A percentile compares a stretch with the other conserved stretches of the same genome.
Conservation (phyloP, 2,329 filamentous ascomycete genomes). For the Hypomyces rosellus region DNA sequence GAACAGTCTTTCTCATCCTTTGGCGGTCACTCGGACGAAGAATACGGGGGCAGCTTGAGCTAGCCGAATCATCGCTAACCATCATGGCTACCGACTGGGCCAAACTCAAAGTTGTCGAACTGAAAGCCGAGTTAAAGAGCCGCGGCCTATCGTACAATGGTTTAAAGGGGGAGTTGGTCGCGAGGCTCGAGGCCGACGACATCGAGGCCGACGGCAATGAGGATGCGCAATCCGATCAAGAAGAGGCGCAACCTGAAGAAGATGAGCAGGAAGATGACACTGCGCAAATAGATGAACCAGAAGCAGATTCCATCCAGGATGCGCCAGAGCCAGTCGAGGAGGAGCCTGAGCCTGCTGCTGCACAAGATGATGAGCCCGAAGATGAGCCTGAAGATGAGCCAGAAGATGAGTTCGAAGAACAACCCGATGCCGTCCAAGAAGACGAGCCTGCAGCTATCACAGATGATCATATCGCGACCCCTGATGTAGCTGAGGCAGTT, state of each 20-base stretch:
- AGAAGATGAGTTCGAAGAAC: constrained; percentile 8
- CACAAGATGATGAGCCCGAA: background rate
- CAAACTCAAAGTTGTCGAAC: constrained; percentile 65
- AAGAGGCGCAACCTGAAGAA: background rate
- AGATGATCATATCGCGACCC: constrained; percentile 12
- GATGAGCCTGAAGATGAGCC: background rate
- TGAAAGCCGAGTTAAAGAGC: constrained; percentile 67
- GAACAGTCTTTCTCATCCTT: constrained; percentile 1
- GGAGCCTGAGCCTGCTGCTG: background rate
- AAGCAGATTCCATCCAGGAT: background rate
- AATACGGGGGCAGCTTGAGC: background rate
- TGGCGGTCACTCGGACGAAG: background rate
- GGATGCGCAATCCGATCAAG: background rate
- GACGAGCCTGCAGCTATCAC: constrained; percentile 8
- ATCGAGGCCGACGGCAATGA: constrained; percentile 13
- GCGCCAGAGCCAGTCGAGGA: background rate
- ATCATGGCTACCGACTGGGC: constrained; percentile 45
- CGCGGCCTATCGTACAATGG: constrained; percentile 64
- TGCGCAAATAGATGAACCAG: background rate
- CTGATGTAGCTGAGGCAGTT: constrained; percentile 14
- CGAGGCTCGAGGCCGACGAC: constrained; percentile 46
- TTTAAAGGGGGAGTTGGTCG: constrained; percentile 65
- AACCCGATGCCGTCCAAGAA: constrained; percentile 9
- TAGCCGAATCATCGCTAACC: constrained; percentile 11
- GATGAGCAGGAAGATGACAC: background rate